Evolutionary conservation across 805 yeast genomes (phyloP).

Genomic region (Wickerhamomyces queroliae): DNA sequence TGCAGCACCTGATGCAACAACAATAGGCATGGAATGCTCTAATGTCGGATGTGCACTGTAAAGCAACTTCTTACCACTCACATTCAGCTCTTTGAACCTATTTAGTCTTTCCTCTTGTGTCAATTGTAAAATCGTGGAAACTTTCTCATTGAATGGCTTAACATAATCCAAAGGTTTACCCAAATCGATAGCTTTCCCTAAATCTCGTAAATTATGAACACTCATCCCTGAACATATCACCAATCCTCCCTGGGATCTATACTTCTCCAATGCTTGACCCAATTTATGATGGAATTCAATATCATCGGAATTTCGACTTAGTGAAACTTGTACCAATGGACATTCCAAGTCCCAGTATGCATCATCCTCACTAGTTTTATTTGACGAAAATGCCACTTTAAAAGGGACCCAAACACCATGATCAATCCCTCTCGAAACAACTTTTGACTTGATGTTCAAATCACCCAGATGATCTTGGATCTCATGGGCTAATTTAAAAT

Average conservation of each 20-base stretch:
- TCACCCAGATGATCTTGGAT: conserved; percentile 35
- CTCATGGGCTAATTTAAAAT: conserved; percentile 35
- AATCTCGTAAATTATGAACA: conserved; percentile 66
- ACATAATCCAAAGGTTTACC: conserved; percentile 39
- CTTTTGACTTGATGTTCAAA: conserved; percentile 37
- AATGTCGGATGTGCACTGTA: conserved; percentile 65
- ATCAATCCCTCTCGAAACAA: conserved; percentile 63
- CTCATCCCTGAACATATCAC: conserved; percentile 73
- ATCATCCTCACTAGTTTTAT: conserved; percentile 17
- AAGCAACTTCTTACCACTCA: conserved; percentile 28
- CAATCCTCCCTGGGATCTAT: conserved; percentile 46
- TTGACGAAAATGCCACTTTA: conserved; percentile 56
- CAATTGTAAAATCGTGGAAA: conserved; percentile 34
- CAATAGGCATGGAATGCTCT: conserved; percentile 68
- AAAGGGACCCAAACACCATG: conserved; percentile 84
- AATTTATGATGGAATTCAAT: conserved; percentile 44
- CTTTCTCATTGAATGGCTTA: conserved; percentile 41
- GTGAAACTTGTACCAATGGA: conserved; percentile 38
- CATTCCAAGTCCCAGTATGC: conserved; percentile 24
- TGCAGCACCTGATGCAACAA: conserved; percentile 53
- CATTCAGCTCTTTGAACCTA: conserved; percentile 31
- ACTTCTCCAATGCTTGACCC: conserved; percentile 48
- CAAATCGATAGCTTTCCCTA: conserved; percentile 26
- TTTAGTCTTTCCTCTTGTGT: conserved; percentile 27
- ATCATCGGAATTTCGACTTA: conserved; percentile 25